A percentile compares a stretch with the other conserved stretches of the same genome.
Evolutionary conservation across 1,284 basidiomycete species (phyloP).

Genomic region (Boletellus sp.): DNA sequence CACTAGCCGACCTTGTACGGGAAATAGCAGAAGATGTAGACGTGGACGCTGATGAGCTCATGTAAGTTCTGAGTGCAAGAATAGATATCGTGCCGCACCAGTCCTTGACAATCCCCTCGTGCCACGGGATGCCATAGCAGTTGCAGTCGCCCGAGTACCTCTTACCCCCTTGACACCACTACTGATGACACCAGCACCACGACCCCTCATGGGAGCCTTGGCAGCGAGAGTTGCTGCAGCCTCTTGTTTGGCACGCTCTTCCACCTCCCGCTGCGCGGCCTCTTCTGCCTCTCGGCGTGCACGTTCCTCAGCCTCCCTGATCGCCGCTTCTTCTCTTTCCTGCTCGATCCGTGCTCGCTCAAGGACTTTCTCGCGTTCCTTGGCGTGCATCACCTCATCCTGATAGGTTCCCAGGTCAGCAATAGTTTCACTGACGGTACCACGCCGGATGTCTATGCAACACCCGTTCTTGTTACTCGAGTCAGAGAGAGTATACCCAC

Average conservation of each 20-base stretch:
- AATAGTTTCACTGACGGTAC: neutral
- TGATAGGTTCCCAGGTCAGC: slow-evolving; percentile 27
- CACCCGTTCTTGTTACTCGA: neutral
- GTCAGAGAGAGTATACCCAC: slow-evolving; percentile 38
- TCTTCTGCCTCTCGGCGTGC: slow-evolving; percentile 47
- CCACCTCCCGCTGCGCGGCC: slow-evolving; percentile 28
- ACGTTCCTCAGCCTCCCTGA: slow-evolving; percentile 44
- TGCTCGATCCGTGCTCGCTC: slow-evolving; percentile 48
- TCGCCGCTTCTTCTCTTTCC: slow-evolving; percentile 49
- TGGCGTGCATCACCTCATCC: slow-evolving; percentile 57
- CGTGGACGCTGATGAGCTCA: slow-evolving; percentile 12
- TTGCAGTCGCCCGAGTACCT: slow-evolving; percentile 47
- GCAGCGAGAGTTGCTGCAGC: slow-evolving; percentile 18
- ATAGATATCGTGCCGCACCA: slow-evolving; percentile 14
- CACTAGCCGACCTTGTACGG: slow-evolving; percentile 29
- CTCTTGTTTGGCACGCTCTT: slow-evolving; percentile 30
- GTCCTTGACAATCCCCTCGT: slow-evolving; percentile 25
- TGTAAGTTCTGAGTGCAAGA: slow-evolving; percentile 7
- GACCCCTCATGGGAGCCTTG: slow-evolving; percentile 29
- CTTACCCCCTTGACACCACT: slow-evolving; percentile 53
- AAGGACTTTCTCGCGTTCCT: slow-evolving; percentile 45
- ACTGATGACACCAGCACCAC: slow-evolving; percentile 35
- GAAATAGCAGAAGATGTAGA: slow-evolving; percentile 16
- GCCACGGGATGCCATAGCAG: slow-evolving; percentile 34
- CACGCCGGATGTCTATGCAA: no score